phyloP scores from a whole-genome alignment of 768 basidiomycete genomes.

The Lactarius psammicola region DNA sequence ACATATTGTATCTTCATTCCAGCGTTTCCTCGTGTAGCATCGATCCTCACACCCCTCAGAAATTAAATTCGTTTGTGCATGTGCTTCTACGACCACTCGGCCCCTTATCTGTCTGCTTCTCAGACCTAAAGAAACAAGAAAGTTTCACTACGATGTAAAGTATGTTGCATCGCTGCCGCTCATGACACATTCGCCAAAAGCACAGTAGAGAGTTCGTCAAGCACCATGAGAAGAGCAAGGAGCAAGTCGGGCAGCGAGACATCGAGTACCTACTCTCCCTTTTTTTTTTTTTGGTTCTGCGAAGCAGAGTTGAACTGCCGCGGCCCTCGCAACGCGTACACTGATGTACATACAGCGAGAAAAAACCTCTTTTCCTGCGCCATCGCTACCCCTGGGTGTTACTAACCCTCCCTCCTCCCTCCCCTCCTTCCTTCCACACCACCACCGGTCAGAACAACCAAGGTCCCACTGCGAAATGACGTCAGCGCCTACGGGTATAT shows the following conservation, averaged over 20 bases:
- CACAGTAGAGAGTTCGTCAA: slow-evolving; percentile 32
- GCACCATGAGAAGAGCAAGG: no score
- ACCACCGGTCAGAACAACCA: slow-evolving; percentile 33
- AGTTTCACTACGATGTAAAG: neutral
- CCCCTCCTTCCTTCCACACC: neutral
- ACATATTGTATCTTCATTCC: slow-evolving; percentile 13
- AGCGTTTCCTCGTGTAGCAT: slow-evolving; percentile 8
- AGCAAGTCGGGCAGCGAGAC: neutral
- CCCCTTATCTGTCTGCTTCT: neutral
- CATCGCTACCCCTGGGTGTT: neutral
- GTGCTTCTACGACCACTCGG: neutral
- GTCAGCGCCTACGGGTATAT: neutral
- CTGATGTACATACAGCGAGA: neutral
- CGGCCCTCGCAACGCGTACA: neutral
- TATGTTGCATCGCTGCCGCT: neutral
- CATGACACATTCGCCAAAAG: neutral
- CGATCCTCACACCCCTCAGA: slow-evolving; percentile 9
- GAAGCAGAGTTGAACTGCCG: slow-evolving; percentile 23
- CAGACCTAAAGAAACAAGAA: neutral
- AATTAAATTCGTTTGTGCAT: neutral
- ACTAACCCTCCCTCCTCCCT: neutral
- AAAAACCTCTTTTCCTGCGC: neutral
- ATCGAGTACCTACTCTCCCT: neutral
- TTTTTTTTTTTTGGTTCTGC: neutral
- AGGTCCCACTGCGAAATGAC: slow-evolving; percentile 32